Percentiles rank a stretch among this genome's conserved stretches.
phyloP scores from a whole-genome alignment of 2,329 filamentous ascomycete species.

The Dactylellina parvicollis region DNA sequence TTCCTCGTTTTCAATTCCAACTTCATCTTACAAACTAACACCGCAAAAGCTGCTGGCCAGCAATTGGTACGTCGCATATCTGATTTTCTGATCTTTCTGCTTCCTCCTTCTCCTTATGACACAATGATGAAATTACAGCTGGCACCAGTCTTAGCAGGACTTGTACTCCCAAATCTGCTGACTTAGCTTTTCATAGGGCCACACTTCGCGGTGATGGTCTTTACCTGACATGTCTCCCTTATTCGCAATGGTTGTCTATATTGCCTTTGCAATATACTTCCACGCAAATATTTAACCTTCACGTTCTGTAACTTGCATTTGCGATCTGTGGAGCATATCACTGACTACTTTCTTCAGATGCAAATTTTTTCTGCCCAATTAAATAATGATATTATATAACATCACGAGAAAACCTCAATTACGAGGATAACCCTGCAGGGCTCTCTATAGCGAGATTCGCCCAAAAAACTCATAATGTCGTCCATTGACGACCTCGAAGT shows the following conservation, averaged over 20 bases:
- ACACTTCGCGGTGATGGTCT: conserved; percentile 53
- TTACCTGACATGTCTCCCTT: conserved; percentile 32
- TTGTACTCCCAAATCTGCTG: conserved; percentile 54
- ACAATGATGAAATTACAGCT: conserved; percentile 53
- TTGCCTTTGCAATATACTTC: not conserved
- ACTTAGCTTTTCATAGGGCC: conserved; percentile 52
- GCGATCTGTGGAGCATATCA: conserved; percentile 6
- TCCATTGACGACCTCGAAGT: conserved; percentile 13
- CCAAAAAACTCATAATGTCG: conserved; percentile 6
- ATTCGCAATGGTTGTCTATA: not conserved
- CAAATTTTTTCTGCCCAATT: not conserved
- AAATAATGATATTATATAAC: conserved; percentile 41
- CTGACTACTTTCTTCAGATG: conserved; percentile 24
- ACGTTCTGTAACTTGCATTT: conserved; percentile 7
- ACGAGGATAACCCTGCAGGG: conserved; percentile 12
- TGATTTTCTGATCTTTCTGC: not conserved
- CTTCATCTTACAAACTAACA: conserved; percentile 13
- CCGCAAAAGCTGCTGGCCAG: conserved; percentile 37
- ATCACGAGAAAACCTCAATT: conserved; percentile 1
- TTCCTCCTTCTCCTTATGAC: not conserved
- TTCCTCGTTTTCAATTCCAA: conserved; percentile 47
- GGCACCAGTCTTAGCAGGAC: conserved; percentile 54
- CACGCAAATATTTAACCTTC: not conserved
- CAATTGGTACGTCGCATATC: conserved; percentile 31
- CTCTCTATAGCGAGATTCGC: not conserved